Percentiles rank a stretch among this genome's conserved stretches.
These are phyloP conservation scores for Pistacia atlantica DNA, from an alignment of 345 rosid genomes.

Conservation along the genomic window DNA sequence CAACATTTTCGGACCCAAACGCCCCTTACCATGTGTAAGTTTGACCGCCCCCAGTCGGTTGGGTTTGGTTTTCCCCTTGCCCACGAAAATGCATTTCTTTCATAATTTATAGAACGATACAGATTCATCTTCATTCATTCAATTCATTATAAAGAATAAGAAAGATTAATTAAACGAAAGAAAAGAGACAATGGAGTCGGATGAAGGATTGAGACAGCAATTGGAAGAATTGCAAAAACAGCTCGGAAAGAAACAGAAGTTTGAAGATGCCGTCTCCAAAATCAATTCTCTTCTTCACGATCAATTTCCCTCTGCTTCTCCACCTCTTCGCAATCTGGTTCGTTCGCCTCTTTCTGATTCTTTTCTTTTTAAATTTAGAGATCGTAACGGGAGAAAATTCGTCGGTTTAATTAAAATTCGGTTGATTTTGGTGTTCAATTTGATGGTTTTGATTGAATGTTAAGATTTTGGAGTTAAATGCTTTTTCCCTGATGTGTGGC, in stretches of 20 bases:
- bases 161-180: not conserved
- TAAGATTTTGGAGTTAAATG: not conserved
- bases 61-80: not conserved
- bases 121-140: too few species aligned
- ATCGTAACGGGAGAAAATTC: not conserved
- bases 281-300: slow-evolving; percentile 53
- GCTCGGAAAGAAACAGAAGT: not conserved
- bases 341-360: not conserved
- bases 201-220: too few species aligned
- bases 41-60: not conserved
- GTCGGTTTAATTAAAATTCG: too few species aligned
- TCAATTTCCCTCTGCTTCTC: slow-evolving; percentile 61
- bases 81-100: not conserved
- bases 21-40: too few species aligned
- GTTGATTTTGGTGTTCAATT: not conserved
- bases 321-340: slow-evolving; percentile 65
- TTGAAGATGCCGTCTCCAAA: slow-evolving; percentile 27
- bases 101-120: too few species aligned
- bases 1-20: too few species aligned
- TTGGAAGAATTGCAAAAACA: slow-evolving; percentile 52
- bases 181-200: too few species aligned
- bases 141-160: too few species aligned
- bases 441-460: not conserved
- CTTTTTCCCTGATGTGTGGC: slow-evolving; percentile 9
- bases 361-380: not conserved